Conservation (phyloP, 768 basidiomycete genomes). For the Cystofilobasidium ferigula region DNA sequence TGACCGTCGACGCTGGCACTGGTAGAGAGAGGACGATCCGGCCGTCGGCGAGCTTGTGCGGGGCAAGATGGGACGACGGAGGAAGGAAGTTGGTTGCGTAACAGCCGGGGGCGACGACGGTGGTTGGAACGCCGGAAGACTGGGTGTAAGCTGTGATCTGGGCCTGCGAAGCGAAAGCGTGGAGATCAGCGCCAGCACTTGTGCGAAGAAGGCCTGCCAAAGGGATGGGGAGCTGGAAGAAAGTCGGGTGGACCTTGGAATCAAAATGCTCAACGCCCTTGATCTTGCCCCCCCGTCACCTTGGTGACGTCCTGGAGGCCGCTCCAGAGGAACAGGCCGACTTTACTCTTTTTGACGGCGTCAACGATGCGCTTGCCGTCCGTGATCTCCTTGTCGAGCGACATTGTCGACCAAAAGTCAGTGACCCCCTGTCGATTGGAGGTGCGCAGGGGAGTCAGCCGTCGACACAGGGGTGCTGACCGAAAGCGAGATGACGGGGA, state of each 20-base stretch:
- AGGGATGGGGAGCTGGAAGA: too few relatives aligned
- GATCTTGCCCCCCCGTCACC: conserved; percentile 24
- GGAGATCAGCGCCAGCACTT: neutral
- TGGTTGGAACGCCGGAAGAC: neutral
- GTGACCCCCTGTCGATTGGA: conserved; percentile 14
- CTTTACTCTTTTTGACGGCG: conserved; percentile 16
- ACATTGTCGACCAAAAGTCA: conserved; percentile 23
- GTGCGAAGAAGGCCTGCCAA: neutral
- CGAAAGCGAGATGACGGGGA: neutral
- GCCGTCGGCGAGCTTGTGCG: neutral
- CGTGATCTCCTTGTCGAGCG: conserved; percentile 12
- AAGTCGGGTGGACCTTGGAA: conserved; percentile 28
- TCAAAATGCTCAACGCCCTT: conserved; percentile 28
- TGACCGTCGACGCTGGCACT: too few relatives aligned
- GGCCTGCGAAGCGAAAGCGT: too few relatives aligned
- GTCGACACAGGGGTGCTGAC: neutral
- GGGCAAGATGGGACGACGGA: neutral
- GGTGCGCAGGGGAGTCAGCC: conserved; percentile 1
- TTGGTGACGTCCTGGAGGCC: conserved; percentile 16
- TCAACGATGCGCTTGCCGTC: conserved; percentile 20
- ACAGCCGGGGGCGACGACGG: conserved; percentile 14
- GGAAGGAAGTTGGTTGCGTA: conserved; percentile 20
- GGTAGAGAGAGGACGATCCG: too few relatives aligned
- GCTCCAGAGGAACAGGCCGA: conserved; percentile 24
- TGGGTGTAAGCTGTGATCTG: conserved; percentile 4